Evolutionary conservation across 108 stramenopile genomes (phyloP).

Genomic region (Stephanodiscus minutulus): DNA sequence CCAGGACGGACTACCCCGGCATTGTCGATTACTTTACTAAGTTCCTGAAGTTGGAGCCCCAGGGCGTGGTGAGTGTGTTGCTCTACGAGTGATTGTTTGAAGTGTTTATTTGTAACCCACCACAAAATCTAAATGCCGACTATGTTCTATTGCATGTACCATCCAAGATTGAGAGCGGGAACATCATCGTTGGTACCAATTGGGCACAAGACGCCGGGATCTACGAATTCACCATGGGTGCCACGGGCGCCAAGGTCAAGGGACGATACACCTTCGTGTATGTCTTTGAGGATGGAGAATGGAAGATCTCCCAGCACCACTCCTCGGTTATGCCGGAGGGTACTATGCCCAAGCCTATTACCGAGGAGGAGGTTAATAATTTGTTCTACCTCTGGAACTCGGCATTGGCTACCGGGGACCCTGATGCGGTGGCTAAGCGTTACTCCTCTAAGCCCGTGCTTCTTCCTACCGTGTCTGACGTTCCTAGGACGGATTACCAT

Average conservation of each 20-base stretch:
- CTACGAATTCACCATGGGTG: constrained; percentile 67
- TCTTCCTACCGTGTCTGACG: constrained; percentile 58
- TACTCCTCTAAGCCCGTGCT: constrained; percentile 37
- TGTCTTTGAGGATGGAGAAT: constrained; percentile 62
- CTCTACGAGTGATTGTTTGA: not conserved
- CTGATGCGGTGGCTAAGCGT: constrained; percentile 46
- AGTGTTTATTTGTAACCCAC: no score
- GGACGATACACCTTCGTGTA: constrained; percentile 65
- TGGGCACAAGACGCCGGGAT: constrained; percentile 59
- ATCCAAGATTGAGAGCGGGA: constrained; percentile 14
- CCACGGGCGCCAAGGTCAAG: constrained; percentile 54
- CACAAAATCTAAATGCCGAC: not conserved
- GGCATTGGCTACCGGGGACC: constrained; percentile 51
- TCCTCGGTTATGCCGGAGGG: constrained; percentile 68
- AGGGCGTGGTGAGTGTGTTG: constrained; percentile 18
- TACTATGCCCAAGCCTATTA: constrained; percentile 38
- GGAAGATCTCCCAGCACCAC: constrained; percentile 77
- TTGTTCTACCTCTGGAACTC: constrained; percentile 54
- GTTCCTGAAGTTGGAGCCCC: constrained; percentile 41
- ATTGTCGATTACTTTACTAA: constrained; percentile 36
- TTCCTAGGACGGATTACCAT: constrained; percentile 46
- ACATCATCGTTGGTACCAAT: constrained; percentile 43
- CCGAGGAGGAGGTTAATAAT: constrained; percentile 44
- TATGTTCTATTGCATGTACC: no score
- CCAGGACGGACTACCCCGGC: constrained; percentile 24